Evolutionary conservation across 176 grass and related monocot species (phyloP), one percentile per base, ranked within the genome.

Genomic region (Triticum timopheevii): DNA sequence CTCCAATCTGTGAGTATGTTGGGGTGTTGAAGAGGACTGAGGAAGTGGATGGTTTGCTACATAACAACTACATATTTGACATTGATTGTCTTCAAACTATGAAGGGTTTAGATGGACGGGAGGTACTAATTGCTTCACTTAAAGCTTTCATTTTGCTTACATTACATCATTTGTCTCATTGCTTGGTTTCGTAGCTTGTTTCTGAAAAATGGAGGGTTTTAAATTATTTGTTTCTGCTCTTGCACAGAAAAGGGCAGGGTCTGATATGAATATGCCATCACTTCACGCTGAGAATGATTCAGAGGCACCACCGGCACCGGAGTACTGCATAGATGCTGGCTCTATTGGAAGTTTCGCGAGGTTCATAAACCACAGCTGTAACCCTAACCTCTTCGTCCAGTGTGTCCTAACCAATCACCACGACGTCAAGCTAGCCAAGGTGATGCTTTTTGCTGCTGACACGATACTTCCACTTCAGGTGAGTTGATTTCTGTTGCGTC

Each of bases 61-160:
- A 94, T 4, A 96, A 96, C 38, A 96, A 90, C 20, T 98, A 96
- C 39, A 81, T 91, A 33, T 98, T 98, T 1, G 96, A 98, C 27
- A 98, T 98, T 22, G 96, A 98, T 40, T 98, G 96, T 80, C 79
- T 96, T 54, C 92, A 98, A 63, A 98, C 96, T 9, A 94, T 96
- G 90, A 98, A 96, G 68, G 96, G 93, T 22, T 59, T 98, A 22
- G 96, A 98, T 65, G 96, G 96, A 61, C 82, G 96, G 65, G 93
- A 98, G 93, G 96, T 98, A 82, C 61, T 27, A 66, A 2, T 72
- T 69, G 78, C 36, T 63, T 75, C 9, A n/a, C 84, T 40, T 87
- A 3, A 61, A 80, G 11, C 78, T 83, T 54, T 35, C 50, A 38
- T 5, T 40, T 81, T 10, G 4, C 30, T 76, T 52, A 0, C 23